Percentiles rank a stretch among this genome's conserved stretches.
phyloP scores from a whole-genome alignment of 1,284 basidiomycete species.

The Exobasidium cylindrosporum region DNA sequence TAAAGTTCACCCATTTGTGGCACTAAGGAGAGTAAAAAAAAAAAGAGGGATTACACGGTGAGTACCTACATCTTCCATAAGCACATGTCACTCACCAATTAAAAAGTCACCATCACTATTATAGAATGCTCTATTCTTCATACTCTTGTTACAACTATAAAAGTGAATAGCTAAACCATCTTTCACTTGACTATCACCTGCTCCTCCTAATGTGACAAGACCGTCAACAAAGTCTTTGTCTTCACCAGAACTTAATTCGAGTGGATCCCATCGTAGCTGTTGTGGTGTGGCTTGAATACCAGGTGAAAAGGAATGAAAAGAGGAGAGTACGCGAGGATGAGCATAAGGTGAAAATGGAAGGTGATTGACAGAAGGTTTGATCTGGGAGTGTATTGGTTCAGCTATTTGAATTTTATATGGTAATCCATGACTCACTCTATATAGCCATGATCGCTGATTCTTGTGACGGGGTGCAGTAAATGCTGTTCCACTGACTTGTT shows the following conservation, averaged over 20 bases:
- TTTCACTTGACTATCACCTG: slow-evolving; percentile 64
- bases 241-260: slow-evolving; percentile 58
- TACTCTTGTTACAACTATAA: slow-evolving; percentile 65
- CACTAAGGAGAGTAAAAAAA: slow-evolving; percentile 50
- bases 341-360: slow-evolving; percentile 64
- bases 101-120: slow-evolving; percentile 70
- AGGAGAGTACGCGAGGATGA: slow-evolving; percentile 61
- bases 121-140: slow-evolving; percentile 67
- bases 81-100: slow-evolving; percentile 52
- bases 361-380: slow-evolving; percentile 70
- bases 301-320: slow-evolving; percentile 47
- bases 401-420: background rate
- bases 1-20: slow-evolving; percentile 67
- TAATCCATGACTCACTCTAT: slow-evolving; percentile 24
- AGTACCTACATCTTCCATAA: too few relatives aligned
- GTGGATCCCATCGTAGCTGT: slow-evolving; percentile 67
- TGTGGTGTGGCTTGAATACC: slow-evolving; percentile 66
- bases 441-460: slow-evolving; percentile 59
- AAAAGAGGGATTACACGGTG: too few relatives aligned
- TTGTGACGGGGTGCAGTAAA: slow-evolving; percentile 63
- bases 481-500: slow-evolving; percentile 65
- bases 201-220: slow-evolving; percentile 66
- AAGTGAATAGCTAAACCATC: slow-evolving; percentile 61
- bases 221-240: slow-evolving; percentile 65
- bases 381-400: slow-evolving; percentile 48